Conservation (phyloP, 768 basidiomycete genomes). For the Leccinellum albellum region DNA sequence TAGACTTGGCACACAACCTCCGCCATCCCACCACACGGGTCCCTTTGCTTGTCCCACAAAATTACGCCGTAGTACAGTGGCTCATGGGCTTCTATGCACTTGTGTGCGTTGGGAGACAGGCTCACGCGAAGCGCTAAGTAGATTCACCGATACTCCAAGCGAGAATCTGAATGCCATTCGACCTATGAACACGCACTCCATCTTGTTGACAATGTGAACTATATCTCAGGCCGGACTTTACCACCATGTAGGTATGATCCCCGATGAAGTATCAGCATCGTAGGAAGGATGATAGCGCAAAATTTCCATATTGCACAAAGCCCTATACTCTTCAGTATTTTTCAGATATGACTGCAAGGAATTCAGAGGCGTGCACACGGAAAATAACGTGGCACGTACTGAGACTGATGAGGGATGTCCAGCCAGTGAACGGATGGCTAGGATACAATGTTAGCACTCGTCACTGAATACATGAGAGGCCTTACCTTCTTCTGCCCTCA, state of each 20-base stretch:
- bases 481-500: conserved; percentile 81
- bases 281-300: neutral
- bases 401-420: conserved; percentile 86
- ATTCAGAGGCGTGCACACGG: conserved; percentile 2
- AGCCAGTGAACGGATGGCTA: conserved; percentile 96
- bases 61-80: neutral
- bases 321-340: conserved; percentile 46
- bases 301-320: neutral
- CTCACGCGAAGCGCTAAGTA: neutral
- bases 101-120: neutral
- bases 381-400: conserved; percentile 53
- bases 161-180: neutral
- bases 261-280: neutral
- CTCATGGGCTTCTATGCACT: neutral
- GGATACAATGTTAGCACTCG: conserved; percentile 6
- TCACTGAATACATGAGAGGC: conserved; percentile 1
- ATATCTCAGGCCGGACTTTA: neutral
- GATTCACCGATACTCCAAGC: neutral
- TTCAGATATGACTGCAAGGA: conserved; percentile 56
- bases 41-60: neutral
- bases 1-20: neutral
- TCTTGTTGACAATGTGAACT: neutral
- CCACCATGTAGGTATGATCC: neutral
- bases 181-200: neutral
- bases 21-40: neutral